Evolutionary conservation across 495 filamentous ascomycete genomes (phyloP), one percentile per base, ranked within the genome.

Genomic region (Trichocladium antarcticum): DNA sequence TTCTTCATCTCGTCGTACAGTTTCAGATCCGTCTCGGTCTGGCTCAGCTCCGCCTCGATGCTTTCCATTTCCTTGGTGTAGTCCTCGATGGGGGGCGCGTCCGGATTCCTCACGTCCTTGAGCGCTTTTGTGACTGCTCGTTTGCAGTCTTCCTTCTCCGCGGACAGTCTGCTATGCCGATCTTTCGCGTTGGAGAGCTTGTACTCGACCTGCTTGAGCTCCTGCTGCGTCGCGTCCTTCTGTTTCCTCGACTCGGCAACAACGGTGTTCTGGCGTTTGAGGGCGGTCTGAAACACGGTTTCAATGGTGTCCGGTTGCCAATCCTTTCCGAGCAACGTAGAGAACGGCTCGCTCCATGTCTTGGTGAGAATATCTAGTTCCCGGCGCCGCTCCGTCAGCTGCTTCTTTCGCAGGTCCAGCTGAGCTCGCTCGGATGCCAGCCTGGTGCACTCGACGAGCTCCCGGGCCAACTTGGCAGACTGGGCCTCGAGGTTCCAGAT

Each of bases 381-480:
- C 17, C 75, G 76, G 60, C 82, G 74, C 19, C 80, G 73, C 37
- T 86, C 82, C 45, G 80, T 81, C 16, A 84, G 60, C 53, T 93
- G 81, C 48, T 87, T 86, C 55, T 83, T 84, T 12, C 86, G 70
- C 54, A 85, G 75, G 40, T 89, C 84, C 6, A 97, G 69, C 45
- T 81, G 78, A 32, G 90, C 93, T 28, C 87, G 71, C 39, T 88
- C 86, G 3, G 79, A 74, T 27, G 86, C 87, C 53, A 85, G 78
- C 49, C 80, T 76, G 0, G 85, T 92, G 50, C 80, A 85, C 52
- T 89, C 81, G 29, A 87, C 72, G 19, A 96, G 75, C 56, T 97
- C 89, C 4, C 73, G 66, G 27, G 82, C 82, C 21, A 95, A 70
- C 53, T 69, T 76, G 29, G 81, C 77, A 40, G 73, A 77, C 50